These are phyloP conservation scores for Colletotrichum tamarilloi DNA, from an alignment of 2,329 filamentous ascomycete species.

Conservation along the genomic window DNA sequence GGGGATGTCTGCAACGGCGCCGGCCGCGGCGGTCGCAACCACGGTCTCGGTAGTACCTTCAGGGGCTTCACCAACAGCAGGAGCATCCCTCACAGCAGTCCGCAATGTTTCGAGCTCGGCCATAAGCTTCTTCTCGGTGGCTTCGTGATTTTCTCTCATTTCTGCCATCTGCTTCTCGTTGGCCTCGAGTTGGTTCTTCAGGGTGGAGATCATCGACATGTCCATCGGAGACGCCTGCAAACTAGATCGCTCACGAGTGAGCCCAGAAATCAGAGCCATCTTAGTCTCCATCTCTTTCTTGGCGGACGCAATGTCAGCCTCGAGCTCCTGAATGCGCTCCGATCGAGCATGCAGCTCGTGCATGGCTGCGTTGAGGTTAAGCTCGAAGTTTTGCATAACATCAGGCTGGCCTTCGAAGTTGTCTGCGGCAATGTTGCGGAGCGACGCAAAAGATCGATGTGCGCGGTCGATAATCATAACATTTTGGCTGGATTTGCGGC, in stretches of 20 bases:
- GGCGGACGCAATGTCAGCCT: conserved; percentile 82
- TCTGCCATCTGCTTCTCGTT: conserved; percentile 83
- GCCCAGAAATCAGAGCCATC: conserved; percentile 92
- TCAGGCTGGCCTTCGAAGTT: conserved; percentile 87
- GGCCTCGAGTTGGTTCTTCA: conserved; percentile 89
- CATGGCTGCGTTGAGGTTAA: conserved; percentile 91
- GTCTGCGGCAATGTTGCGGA: conserved; percentile 88
- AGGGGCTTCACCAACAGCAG: conserved; percentile 24
- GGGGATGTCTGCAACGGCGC: conserved; percentile 23
- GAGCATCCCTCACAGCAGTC: conserved; percentile 52
- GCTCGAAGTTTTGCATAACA: conserved; percentile 89
- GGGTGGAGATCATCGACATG: conserved; percentile 86
- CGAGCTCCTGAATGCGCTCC: conserved; percentile 89
- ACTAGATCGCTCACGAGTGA: conserved; percentile 93
- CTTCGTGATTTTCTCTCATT: conserved; percentile 78
- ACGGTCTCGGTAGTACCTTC: conserved; percentile 13
- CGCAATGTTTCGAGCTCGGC: conserved; percentile 78
- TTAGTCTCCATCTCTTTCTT: conserved; percentile 98
- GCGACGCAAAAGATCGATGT: conserved; percentile 88
- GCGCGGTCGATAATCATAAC: conserved; percentile 89
- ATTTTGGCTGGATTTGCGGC: conserved; percentile 92
- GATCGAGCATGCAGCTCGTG: conserved; percentile 89
- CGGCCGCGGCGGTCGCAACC: conserved; percentile 23
- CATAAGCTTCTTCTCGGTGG: conserved; percentile 79
- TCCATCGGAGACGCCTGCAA: conserved; percentile 87